phyloP scores from a whole-genome alignment of 495 filamentous ascomycete genomes.

The Chaetomium fimeti region DNA sequence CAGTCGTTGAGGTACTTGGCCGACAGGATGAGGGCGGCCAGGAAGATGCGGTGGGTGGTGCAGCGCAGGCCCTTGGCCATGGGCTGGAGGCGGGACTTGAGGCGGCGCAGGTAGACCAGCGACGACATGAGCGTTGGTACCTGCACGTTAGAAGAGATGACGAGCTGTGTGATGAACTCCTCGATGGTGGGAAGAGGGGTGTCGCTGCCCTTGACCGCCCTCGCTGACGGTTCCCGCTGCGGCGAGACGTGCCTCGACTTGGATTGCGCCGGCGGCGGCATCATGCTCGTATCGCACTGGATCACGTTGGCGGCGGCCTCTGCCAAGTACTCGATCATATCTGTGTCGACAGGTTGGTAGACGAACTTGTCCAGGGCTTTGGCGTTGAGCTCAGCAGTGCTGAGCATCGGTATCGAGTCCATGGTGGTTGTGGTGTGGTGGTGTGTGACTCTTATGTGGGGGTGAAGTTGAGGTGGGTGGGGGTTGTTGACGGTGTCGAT shows the following conservation, averaged over 20 bases:
- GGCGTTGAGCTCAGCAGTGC: conserved; percentile 60
- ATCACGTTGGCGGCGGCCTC: conserved; percentile 82
- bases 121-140: conserved; percentile 96
- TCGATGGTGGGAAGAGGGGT: conserved; percentile 71
- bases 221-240: conserved; percentile 63
- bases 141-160: conserved; percentile 91
- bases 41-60: conserved; percentile 96
- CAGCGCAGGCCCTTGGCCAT: conserved; percentile 97
- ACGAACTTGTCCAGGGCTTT: conserved; percentile 88
- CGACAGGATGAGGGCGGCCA: conserved; percentile 84
- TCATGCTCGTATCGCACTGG: conserved; percentile 70
- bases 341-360: conserved; percentile 70
- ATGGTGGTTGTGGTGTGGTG: conserved; percentile 31
- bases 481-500: conserved; percentile 11
- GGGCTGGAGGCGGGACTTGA: conserved; percentile 79
- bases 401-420: conserved; percentile 40
- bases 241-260: conserved; percentile 26
- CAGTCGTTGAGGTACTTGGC: conserved; percentile 99
- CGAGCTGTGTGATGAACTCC: conserved; percentile 85
- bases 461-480: background rate
- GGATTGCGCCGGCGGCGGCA: conserved; percentile 38
- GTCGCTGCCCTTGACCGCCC: conserved; percentile 46
- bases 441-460: conserved; percentile 12
- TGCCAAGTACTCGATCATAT: conserved; percentile 86
- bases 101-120: conserved; percentile 83